Base-by-base conservation (phyloP, 2,329 filamentous ascomycete genomes). In the Tolypocladium capitatum region DNA sequence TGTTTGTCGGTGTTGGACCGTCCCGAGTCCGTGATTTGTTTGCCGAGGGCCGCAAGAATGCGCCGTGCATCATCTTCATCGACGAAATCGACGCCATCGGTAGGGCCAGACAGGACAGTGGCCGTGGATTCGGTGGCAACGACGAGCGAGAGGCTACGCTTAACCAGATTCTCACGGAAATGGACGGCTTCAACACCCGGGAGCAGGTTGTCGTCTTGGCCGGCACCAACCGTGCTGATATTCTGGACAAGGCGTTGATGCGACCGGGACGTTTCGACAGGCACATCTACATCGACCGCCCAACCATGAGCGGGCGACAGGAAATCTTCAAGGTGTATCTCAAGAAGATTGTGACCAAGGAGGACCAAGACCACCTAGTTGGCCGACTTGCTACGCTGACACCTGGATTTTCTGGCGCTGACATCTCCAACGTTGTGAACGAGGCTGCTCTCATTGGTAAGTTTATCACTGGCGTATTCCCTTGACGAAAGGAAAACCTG, bases 11-110 rank as follows among this genome's bases (percentile, higher is more conserved):
- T 79, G 92, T 98, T 51, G 92, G 92, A 67, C 87, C 92, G 20
- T 97, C 91, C 30, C 81, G 92, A 67, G 92, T 98, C 45, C 82
- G 92, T 58, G 92, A 98, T 66, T 72, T 98, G 46, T 98, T 98
- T 60, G 83, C 88, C 49, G 95, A 87, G 57, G 92, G 92, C 18
- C 81, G 92, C 49, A 97, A 97, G 74, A 94, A 87, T 67, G 86
- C 92, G 0, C 92, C 92, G 4, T 98, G 92, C 69, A 98, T 98
- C 67, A 94, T 98, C 67, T 98, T 98, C 73, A 97, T 98, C 56
- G 92, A 98, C 63, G 92, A 98, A 68, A 98, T 98, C 58, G 92
- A 98, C 64, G 92, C 92, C 49, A 96, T 98, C 59, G 92, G 92
- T 57, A 88, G 90, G 63, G 86, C 91, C 48, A 81, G 92, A 69